These are phyloP conservation scores for Cicer cuneatum DNA, from an alignment of 306 rosid species.

Conservation along the genomic window DNA sequence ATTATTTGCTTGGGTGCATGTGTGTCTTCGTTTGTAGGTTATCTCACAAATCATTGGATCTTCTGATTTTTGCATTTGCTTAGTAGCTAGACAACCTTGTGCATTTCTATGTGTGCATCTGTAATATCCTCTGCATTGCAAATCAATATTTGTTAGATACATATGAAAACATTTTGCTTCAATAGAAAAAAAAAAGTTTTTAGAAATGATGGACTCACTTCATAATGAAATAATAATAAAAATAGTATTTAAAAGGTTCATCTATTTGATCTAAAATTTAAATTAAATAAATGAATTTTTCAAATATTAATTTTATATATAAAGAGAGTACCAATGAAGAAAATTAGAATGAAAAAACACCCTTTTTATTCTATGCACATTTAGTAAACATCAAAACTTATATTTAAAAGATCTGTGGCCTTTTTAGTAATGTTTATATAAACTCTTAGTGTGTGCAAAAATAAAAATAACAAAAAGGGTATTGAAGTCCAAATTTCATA, in stretches of 20 bases:
- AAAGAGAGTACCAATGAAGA: no score
- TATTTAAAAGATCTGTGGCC: not conserved
- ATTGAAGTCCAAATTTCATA: no score
- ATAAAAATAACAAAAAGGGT: not conserved
- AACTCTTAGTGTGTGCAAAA: no score
- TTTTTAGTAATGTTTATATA: not conserved
- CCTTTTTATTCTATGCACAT: no score
- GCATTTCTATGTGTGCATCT: slow-evolving; percentile 74
- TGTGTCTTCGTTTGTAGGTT: slow-evolving; percentile 70
- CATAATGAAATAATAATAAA: no score
- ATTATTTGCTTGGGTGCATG: slow-evolving; percentile 60
- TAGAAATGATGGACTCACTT: no score
- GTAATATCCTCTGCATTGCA: slow-evolving; percentile 71
- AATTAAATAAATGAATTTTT: no score
- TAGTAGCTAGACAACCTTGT: slow-evolving; percentile 85
- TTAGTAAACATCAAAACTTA: no score
- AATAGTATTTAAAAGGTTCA: no score
- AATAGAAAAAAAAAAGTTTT: not conserved
- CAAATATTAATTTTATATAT: no score
- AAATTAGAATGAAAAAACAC: not conserved
- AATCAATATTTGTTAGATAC: slow-evolving; percentile 38
- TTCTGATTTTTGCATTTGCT: slow-evolving; percentile 82
- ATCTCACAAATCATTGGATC: slow-evolving; percentile 57
- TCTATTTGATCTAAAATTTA: no score
- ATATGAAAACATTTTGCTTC: not conserved